Conservation (phyloP, 805 yeast species). For the Cyberlindnera mycetangii region DNA sequence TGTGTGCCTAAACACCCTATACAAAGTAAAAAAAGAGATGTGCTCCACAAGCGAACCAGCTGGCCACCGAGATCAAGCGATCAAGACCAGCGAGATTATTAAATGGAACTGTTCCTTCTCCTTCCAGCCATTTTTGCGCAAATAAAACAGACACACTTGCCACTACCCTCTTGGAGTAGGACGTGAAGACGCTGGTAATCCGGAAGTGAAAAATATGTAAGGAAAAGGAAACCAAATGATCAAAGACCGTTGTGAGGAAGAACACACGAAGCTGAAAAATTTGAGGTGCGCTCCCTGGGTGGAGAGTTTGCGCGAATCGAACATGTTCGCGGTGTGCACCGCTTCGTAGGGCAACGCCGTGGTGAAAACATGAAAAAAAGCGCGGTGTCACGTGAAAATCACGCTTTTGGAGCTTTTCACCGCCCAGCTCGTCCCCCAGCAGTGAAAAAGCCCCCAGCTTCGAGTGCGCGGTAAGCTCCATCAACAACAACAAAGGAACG, state of each 20-base stretch:
- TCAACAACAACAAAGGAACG: not conserved
- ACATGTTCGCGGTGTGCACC: not conserved
- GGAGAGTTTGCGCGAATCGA: not conserved
- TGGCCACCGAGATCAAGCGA: constrained; percentile 12
- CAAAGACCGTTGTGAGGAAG: not conserved
- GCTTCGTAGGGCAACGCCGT: not conserved
- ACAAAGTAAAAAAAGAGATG: constrained; percentile 8
- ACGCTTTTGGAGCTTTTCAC: constrained; percentile 11
- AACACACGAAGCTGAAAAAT: not conserved
- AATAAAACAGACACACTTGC: constrained; percentile 15
- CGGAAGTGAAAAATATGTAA: constrained; percentile 29
- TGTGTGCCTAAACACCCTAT: not conserved
- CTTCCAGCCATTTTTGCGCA: constrained; percentile 32
- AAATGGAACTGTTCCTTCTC: constrained; percentile 25
- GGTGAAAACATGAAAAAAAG: not conserved
- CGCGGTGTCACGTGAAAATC: constrained; percentile 19
- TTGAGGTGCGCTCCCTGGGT: not conserved
- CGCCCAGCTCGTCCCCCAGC: constrained; percentile 1
- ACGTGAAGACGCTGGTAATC: constrained; percentile 31
- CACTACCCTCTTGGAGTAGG: constrained; percentile 13
- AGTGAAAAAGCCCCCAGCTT: not conserved
- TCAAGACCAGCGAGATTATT: constrained; percentile 25
- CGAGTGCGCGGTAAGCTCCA: not conserved
- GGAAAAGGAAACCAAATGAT: constrained; percentile 14
- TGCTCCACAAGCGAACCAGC: constrained; percentile 32